Conservation (phyloP, 176 grass and related monocot species). For the Alloteropsis semialata region DNA sequence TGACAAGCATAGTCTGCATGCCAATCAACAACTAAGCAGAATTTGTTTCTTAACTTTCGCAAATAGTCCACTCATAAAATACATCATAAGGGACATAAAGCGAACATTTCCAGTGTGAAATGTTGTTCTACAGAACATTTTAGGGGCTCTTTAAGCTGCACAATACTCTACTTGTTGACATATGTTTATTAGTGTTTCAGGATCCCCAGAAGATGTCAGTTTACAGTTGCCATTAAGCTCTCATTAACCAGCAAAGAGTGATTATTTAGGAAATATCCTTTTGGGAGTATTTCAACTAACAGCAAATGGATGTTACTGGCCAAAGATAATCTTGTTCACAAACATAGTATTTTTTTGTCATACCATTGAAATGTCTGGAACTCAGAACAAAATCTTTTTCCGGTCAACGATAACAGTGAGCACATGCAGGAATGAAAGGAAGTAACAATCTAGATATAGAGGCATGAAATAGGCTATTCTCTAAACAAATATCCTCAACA, state of each 20-base stretch:
- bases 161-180: neutral
- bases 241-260: neutral
- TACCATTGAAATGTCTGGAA: neutral
- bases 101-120: neutral
- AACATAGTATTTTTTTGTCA: neutral
- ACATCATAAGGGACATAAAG: slow-evolving; percentile 19
- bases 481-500: neutral
- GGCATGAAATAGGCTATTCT: neutral
- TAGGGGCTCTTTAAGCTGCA: neutral
- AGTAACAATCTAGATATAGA: neutral
- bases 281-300: neutral
- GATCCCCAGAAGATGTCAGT: neutral
- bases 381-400: neutral
- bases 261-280: neutral
- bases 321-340: neutral
- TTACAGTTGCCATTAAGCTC: slow-evolving; percentile 6
- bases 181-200: neutral
- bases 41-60: neutral
- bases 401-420: neutral
- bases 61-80: neutral
- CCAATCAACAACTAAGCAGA: neutral
- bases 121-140: neutral
- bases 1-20: neutral
- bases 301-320: neutral
- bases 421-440: neutral